Evolutionary conservation across 345 rosid species (phyloP).

Genomic region (Microthlaspi erraticum): DNA sequence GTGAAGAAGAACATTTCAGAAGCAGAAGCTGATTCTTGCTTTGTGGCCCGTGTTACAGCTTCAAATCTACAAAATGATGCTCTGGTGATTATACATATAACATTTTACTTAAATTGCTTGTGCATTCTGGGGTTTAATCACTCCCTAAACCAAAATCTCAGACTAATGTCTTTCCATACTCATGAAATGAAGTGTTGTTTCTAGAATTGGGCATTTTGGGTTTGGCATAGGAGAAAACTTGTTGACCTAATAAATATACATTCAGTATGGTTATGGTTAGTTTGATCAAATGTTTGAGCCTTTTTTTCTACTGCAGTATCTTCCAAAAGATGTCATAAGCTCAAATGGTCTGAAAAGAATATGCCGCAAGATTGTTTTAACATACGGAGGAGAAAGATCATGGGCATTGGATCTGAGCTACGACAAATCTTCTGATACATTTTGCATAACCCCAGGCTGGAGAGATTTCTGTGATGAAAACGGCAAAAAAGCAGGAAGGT

Average conservation of each 20-base stretch:
- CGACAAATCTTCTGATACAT: conserved; percentile 3
- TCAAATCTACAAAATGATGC: conserved; percentile 4
- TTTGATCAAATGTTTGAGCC: not conserved
- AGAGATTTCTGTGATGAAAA: conserved; percentile 30
- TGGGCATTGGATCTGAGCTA: conserved; percentile 30
- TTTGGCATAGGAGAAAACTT: conserved; percentile 2
- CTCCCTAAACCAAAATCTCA: too few species aligned
- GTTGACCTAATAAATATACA: not conserved
- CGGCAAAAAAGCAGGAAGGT: conserved; percentile 9
- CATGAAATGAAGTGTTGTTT: not conserved
- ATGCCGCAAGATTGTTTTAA: conserved; percentile 21
- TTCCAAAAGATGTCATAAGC: conserved; percentile 12
- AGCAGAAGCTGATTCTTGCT: not conserved
- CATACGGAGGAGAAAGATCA: conserved; percentile 15
- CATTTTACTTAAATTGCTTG: not conserved
- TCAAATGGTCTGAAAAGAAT: not conserved
- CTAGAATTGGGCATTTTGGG: not conserved
- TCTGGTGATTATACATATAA: not conserved
- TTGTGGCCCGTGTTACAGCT: conserved; percentile 16
- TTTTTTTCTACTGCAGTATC: conserved; percentile 13
- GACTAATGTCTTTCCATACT: not conserved
- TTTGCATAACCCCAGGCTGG: conserved; percentile 27
- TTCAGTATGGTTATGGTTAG: not conserved
- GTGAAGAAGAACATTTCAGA: not conserved
- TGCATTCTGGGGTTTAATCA: not conserved